Evolutionary conservation across 331 rosid species (phyloP).

Genomic region (Ulmus americana): DNA sequence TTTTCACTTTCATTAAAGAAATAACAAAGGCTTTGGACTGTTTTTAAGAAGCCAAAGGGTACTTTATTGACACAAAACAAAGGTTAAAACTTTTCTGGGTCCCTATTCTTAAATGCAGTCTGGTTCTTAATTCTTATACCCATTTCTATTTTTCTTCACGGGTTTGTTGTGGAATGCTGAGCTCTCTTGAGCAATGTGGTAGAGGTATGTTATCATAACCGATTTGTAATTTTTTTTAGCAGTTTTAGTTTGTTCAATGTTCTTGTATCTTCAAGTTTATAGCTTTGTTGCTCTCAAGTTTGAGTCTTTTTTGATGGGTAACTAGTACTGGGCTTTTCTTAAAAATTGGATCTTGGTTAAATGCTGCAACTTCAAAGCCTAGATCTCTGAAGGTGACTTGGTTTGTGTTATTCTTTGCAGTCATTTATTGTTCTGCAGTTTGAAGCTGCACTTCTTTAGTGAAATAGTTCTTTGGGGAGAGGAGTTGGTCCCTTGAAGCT

Average conservation of each 20-base stretch:
- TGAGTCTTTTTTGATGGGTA: conserved; percentile 25
- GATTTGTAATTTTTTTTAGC: conserved; percentile 2
- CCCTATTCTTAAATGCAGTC: conserved; percentile 57
- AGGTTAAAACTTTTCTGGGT: conserved; percentile 31
- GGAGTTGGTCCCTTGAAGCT: conserved; percentile 20
- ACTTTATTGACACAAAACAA: conserved; percentile 4
- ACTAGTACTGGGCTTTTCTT: conserved; percentile 20
- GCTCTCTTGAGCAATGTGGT: conserved; percentile 14
- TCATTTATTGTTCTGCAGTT: conserved; percentile 30
- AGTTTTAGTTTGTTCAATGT: conserved; percentile 17
- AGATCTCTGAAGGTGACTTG: conserved; percentile 40
- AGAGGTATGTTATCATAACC: conserved; percentile 20
- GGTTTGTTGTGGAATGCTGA: conserved; percentile 33
- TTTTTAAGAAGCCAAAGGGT: neutral
- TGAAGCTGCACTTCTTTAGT: conserved; percentile 28
- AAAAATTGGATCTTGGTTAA: conserved; percentile 32
- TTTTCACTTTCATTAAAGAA: conserved; percentile 32
- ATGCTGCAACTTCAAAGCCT: conserved; percentile 25
- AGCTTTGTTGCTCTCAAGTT: conserved; percentile 24
- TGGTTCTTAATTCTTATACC: conserved; percentile 38
- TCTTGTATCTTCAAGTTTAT: neutral
- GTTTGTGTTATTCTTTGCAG: conserved; percentile 25
- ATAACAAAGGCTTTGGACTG: conserved; percentile 11
- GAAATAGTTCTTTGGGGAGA: conserved; percentile 9
- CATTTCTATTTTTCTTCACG: conserved; percentile 31